Conservation (phyloP, 495 filamentous ascomycete genomes). For the Tuber magnatum region DNA sequence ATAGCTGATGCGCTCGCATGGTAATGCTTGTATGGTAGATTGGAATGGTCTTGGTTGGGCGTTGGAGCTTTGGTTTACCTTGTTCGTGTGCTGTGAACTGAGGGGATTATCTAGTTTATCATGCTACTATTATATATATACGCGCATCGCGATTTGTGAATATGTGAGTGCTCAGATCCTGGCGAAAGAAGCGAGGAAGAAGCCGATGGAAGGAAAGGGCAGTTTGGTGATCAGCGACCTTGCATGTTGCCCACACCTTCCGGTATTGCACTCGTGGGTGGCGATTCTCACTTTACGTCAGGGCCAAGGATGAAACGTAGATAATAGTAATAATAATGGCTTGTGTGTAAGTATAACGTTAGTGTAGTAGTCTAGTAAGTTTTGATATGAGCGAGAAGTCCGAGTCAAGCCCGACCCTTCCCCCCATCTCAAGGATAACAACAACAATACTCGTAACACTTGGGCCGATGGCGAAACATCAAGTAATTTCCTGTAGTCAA, state of each 20-base stretch:
- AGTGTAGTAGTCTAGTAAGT: no score
- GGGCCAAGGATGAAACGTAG: neutral
- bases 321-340: no score
- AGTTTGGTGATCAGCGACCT: neutral
- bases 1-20: neutral
- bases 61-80: conserved; percentile 1
- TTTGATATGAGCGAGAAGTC: neutral
- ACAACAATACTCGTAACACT: neutral
- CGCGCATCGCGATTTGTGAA: neutral
- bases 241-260: neutral
- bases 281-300: neutral
- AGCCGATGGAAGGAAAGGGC: neutral
- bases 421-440: neutral
- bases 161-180: neutral
- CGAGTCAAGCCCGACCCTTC: neutral
- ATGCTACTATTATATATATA: neutral
- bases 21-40: conserved; percentile 2
- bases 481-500: neutral
- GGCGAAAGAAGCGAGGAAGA: neutral
- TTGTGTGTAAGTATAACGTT: no score
- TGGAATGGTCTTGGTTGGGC: neutral
- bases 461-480: neutral
- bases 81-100: neutral
- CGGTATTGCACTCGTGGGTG: neutral
- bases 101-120: neutral